phyloP scores from a whole-genome alignment of 2,329 filamentous ascomycete species.

The Penicillium sclerotigenum region DNA sequence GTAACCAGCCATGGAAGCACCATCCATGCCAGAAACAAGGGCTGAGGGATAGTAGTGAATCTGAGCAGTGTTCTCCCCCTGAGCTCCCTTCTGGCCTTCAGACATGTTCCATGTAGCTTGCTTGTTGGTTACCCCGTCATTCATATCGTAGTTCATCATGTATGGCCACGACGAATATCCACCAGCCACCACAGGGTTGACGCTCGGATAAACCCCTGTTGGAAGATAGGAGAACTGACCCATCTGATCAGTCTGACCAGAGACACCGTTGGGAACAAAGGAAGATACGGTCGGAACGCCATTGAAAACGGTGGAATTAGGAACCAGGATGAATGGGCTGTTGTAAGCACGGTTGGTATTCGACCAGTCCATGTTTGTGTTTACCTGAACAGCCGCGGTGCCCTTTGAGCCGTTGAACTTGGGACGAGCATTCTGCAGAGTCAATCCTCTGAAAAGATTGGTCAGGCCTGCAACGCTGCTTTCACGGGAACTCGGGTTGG shows the following conservation, averaged over 20 bases:
- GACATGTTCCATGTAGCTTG: conserved; percentile 42
- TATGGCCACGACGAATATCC: conserved; percentile 38
- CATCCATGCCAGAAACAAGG: conserved; percentile 52
- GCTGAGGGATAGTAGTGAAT: conserved; percentile 60
- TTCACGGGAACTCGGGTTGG: conserved; percentile 18
- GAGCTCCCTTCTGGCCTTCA: conserved; percentile 48
- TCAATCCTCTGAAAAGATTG: conserved; percentile 28
- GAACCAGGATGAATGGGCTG: conserved; percentile 32
- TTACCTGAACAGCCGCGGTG: conserved; percentile 24
- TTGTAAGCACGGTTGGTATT: conserved; percentile 30
- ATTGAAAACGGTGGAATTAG: conserved; percentile 34
- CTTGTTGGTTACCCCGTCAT: conserved; percentile 37
- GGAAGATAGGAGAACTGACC: conserved; percentile 38
- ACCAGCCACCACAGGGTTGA: conserved; percentile 34
- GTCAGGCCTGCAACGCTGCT: conserved; percentile 18
- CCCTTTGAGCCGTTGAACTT: conserved; percentile 31
- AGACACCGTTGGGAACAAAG: conserved; percentile 29
- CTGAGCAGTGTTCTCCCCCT: conserved; percentile 59
- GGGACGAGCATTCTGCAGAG: conserved; percentile 29
- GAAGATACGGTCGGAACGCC: conserved; percentile 29
- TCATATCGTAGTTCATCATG: conserved; percentile 34
- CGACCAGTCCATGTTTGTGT: conserved; percentile 28
- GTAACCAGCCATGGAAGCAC: conserved; percentile 49
- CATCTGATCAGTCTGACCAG: conserved; percentile 33
- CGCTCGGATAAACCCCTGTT: conserved; percentile 36